Evolutionary conservation across 441 rosid genomes (phyloP).

Genomic region (Eruca vesicaria): DNA sequence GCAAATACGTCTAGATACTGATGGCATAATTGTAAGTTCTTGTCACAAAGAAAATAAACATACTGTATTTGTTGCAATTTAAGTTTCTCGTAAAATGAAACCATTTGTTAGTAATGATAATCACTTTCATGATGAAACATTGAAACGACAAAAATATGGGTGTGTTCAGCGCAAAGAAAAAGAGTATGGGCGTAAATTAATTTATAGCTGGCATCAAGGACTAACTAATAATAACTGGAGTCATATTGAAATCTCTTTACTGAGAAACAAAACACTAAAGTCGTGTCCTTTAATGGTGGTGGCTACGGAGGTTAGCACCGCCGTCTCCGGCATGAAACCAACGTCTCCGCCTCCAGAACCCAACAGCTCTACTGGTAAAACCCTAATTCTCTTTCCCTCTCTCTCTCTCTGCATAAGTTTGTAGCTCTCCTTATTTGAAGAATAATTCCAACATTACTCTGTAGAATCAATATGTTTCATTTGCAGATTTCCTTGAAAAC

Average conservation of each 20-base stretch:
- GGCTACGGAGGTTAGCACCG: conserved; percentile 23
- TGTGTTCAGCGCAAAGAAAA: not conserved
- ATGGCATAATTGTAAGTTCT: not conserved
- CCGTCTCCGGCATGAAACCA: conserved; percentile 12
- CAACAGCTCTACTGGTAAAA: conserved; percentile 8
- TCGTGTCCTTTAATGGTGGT: conserved; percentile 1
- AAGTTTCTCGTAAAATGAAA: not conserved
- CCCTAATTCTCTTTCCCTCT: not conserved
- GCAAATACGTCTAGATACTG: not conserved
- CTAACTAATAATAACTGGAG: not conserved
- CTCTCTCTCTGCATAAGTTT: not conserved
- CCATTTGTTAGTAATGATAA: not conserved
- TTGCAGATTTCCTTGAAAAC: conserved; percentile 46
- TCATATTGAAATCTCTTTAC: not conserved
- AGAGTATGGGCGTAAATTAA: not conserved
- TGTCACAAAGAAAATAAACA: not conserved
- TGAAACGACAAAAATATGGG: not conserved
- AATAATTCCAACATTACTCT: not conserved
- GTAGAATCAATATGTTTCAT: conserved; percentile 7
- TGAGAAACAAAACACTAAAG: not conserved
- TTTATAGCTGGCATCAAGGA: not conserved
- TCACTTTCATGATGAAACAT: not conserved
- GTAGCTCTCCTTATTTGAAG: not conserved
- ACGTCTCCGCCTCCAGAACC: not conserved
- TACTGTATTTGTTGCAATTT: not conserved